Evolutionary conservation across 2,329 filamentous ascomycete genomes (phyloP).

Genomic region (Claviceps pazoutovae): DNA sequence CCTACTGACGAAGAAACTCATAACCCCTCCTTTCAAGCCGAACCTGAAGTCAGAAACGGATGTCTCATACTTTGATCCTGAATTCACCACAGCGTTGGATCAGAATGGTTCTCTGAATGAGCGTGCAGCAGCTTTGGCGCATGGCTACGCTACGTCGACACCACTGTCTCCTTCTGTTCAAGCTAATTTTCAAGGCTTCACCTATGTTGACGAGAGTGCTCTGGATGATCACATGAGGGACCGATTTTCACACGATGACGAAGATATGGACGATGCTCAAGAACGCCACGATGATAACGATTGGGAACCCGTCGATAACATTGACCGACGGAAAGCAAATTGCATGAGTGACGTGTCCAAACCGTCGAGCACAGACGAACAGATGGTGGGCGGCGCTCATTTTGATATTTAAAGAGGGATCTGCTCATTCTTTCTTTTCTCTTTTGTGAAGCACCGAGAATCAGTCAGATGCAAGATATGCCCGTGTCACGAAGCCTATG

Average conservation of each 20-base stretch:
- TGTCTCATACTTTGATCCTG: constrained; percentile 95
- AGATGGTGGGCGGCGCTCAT: constrained; percentile 47
- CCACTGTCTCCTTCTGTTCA: constrained; percentile 91
- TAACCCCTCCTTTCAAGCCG: constrained; percentile 93
- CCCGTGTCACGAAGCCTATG: neutral
- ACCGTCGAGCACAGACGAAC: constrained; percentile 43
- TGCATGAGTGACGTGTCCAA: constrained; percentile 52
- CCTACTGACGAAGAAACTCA: constrained; percentile 73
- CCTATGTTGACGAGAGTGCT: constrained; percentile 94
- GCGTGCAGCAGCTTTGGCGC: constrained; percentile 72
- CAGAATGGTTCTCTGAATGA: constrained; percentile 81
- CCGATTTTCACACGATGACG: constrained; percentile 32
- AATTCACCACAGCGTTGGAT: constrained; percentile 90
- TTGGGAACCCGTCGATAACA: constrained; percentile 45
- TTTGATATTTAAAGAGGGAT: constrained; percentile 45
- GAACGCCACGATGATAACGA: constrained; percentile 32
- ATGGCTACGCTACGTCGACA: constrained; percentile 77
- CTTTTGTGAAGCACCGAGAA: neutral
- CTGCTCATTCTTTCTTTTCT: neutral
- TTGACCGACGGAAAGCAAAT: constrained; percentile 37
- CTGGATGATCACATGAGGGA: constrained; percentile 72
- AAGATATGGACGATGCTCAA: constrained; percentile 46
- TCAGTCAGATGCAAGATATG: neutral
- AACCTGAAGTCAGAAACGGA: constrained; percentile 93
- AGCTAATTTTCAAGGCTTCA: constrained; percentile 96